phyloP scores from a whole-genome alignment of 192 early-diverging fungal species.

The Coemansia sp. region DNA sequence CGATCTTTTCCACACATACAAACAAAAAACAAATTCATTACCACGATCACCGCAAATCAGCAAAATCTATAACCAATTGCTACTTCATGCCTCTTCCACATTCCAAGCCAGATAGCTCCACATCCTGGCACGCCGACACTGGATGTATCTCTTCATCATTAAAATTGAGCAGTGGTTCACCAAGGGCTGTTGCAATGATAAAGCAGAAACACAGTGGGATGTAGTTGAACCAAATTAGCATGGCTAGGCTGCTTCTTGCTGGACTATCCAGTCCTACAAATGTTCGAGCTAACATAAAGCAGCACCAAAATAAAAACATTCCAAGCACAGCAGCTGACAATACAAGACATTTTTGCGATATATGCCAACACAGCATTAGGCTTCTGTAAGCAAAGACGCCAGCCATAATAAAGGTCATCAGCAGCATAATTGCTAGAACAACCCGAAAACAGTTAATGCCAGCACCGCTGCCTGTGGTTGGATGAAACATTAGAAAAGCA shows the following conservation, averaged over 20 bases:
- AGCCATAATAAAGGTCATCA: not conserved
- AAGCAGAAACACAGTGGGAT: not conserved
- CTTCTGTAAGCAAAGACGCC: not conserved
- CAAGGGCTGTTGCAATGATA: not conserved
- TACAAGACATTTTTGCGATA: not conserved
- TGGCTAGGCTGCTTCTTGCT: not conserved
- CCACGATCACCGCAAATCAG: too few species aligned
- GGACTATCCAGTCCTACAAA: slow-evolving; percentile 1
- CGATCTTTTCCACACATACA: not conserved
- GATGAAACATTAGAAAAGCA: slow-evolving; percentile 4
- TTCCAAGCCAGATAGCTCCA: not conserved
- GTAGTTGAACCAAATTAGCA: not conserved
- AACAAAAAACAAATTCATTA: not conserved
- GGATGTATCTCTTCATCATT: not conserved
- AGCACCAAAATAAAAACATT: not conserved
- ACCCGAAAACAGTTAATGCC: slow-evolving; percentile 4
- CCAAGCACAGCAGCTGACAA: not conserved
- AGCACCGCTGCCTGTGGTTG: not conserved
- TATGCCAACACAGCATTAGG: not conserved
- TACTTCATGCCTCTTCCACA: not conserved
- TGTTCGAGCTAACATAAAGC: not conserved
- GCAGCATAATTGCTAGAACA: not conserved
- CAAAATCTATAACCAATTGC: not conserved
- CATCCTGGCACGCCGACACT: not conserved
- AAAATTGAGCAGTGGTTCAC: not conserved